These are phyloP conservation scores for Cladosporium oxysporum DNA, from an alignment of 2,329 filamentous ascomycete species.

Conservation along the genomic window DNA sequence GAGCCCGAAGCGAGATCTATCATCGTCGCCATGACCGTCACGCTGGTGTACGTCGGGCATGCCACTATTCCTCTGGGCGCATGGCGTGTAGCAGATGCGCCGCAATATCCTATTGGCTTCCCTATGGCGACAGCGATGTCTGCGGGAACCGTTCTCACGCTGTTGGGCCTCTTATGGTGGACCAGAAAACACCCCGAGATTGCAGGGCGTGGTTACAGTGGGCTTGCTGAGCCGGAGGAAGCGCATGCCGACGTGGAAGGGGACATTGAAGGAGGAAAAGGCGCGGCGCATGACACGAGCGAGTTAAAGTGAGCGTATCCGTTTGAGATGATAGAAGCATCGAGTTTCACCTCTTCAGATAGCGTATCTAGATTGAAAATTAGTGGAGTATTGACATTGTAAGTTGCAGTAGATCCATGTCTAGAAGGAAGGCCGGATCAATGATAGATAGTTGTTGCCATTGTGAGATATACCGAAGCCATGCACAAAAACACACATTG, in stretches of 20 bases:
- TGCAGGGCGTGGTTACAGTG: not conserved
- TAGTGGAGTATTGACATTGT: no score
- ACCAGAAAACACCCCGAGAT: not conserved
- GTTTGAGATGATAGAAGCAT: no score
- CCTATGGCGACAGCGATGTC: constrained; percentile 8
- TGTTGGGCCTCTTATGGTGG: constrained; percentile 2
- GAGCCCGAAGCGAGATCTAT: not conserved
- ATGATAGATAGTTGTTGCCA: no score
- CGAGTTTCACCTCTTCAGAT: no score
- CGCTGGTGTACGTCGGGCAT: constrained; percentile 5
- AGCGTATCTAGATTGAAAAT: no score
- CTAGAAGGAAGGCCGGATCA: no score
- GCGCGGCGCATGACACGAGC: not conserved
- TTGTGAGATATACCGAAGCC: no score
- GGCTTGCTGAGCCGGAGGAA: not conserved
- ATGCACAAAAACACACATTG: no score
- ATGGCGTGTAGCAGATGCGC: constrained; percentile 8
- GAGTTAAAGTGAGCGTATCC: not conserved
- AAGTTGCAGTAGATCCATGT: no score
- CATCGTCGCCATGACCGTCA: constrained; percentile 9
- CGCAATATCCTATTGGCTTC: not conserved
- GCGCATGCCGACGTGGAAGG: not conserved
- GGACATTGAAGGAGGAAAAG: not conserved
- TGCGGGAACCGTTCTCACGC: not conserved
- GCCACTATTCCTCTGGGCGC: constrained; percentile 4